Evolutionary conservation across 2,329 filamentous ascomycete species (phyloP), one percentile per base, ranked within the genome.

Genomic region (Mariannaea sp.): DNA sequence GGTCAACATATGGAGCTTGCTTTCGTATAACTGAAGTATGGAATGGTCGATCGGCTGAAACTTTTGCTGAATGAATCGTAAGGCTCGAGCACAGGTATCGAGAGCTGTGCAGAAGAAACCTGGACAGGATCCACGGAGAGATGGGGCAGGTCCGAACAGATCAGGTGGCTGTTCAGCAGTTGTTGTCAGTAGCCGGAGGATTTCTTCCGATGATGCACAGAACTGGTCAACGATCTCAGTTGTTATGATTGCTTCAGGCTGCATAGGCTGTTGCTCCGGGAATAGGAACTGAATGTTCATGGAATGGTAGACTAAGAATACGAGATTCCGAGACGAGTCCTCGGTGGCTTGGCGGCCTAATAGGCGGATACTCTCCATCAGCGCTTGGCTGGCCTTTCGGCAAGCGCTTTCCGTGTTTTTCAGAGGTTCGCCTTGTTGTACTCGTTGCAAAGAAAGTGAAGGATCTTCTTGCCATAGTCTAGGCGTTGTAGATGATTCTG

Each of bases 281-380:
- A 72, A 72, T 7, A 72, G 56, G 40, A 69, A 65, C 26, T 72
- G 70, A 6, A 71, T 62, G n/a, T 65, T 62, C 58, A 72, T 67
- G 38, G 60, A 65, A 46, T 72, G 68, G 33, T 72, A 69, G n/a
- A 69, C 62, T 3, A 62, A 53, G n/a, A 70, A 51, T 8, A 71
- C 64, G 3, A 71, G 40, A 19, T 56, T 65, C 10, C 58, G 57
- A 2, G 67, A 65, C 3, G 62, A 59, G 4, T 47, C 53, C 17
- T 68, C 62, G 6, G 58, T 60, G 16, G 62, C 60, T 43, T 65
- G 57, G 10, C 47, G 54, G 39, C 55, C 53, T 22, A 65, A 58
- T 24, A 62, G 44, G 41, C 64, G 59, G 47, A 64, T 65, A 53
- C 59, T 65, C 35, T 67, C 61, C 35, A 61, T 58, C 12, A 71